These are phyloP conservation scores for Exophiala calicioides DNA, from an alignment of 2,329 filamentous ascomycete genomes.

Conservation along the genomic window DNA sequence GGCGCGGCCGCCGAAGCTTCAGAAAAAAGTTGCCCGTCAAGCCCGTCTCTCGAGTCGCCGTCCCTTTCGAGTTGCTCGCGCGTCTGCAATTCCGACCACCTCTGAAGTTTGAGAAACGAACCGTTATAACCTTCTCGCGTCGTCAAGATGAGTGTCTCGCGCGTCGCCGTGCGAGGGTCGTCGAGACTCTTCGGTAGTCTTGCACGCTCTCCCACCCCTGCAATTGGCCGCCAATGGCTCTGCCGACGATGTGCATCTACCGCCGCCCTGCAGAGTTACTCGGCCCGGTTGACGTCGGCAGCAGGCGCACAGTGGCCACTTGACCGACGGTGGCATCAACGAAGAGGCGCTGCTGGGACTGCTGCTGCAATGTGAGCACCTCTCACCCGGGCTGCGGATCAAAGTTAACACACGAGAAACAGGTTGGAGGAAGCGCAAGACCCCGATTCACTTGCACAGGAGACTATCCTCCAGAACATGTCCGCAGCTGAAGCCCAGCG, in stretches of 20 bases:
- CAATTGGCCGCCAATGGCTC: slow-evolving; percentile 40
- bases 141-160: slow-evolving; percentile 31
- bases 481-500: slow-evolving; percentile 75
- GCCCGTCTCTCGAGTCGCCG: no score
- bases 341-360: slow-evolving; percentile 44
- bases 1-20: no score
- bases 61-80: no score
- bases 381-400: not conserved
- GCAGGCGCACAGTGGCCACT: slow-evolving; percentile 35
- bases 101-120: no score
- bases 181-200: slow-evolving; percentile 32
- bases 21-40: no score
- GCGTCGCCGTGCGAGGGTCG: slow-evolving; percentile 26
- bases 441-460: slow-evolving; percentile 59
- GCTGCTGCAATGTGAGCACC: slow-evolving; percentile 47
- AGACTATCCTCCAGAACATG: slow-evolving; percentile 75
- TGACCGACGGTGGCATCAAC: slow-evolving; percentile 45
- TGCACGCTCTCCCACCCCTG: slow-evolving; percentile 40
- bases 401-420: slow-evolving; percentile 1
- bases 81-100: no score
- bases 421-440: slow-evolving; percentile 60
- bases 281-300: slow-evolving; percentile 6
- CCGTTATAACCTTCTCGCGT: slow-evolving; percentile 1
- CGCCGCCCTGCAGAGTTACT: slow-evolving; percentile 10
- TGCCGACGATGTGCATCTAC: slow-evolving; percentile 40